A percentile compares a stretch with the other conserved stretches of the same genome.
Evolutionary conservation across 306 rosid genomes (phyloP).

Genomic region (Prosopis cineraria): DNA sequence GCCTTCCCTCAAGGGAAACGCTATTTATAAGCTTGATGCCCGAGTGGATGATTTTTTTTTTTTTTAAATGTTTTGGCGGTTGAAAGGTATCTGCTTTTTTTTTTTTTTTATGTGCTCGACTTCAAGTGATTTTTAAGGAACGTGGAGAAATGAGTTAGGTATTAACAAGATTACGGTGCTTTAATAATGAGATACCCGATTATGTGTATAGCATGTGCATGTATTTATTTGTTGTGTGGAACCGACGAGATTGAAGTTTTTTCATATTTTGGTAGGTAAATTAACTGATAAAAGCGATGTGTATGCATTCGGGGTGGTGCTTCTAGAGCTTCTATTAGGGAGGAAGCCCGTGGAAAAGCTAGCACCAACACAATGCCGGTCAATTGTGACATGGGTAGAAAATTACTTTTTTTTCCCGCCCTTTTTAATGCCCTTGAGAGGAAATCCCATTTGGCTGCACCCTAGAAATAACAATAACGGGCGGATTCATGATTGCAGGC

Average conservation of each 20-base stretch:
- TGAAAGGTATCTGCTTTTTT: background rate
- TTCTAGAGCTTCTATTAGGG: conserved; percentile 89
- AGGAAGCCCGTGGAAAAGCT: conserved; percentile 91
- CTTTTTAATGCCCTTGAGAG: conserved; percentile 1
- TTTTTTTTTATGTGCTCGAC: background rate
- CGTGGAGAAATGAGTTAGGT: background rate
- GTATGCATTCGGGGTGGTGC: conserved; percentile 93
- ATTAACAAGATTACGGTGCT: background rate
- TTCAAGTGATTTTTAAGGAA: conserved; percentile 10
- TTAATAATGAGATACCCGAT: background rate
- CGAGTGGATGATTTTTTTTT: background rate
- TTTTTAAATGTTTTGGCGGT: background rate
- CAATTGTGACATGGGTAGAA: conserved; percentile 95
- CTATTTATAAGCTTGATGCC: conserved; percentile 6
- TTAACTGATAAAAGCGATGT: conserved; percentile 98
- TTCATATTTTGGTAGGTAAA: conserved; percentile 59
- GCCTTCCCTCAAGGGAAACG: background rate
- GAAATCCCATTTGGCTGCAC: background rate
- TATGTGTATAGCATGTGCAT: background rate
- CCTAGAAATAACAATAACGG: conserved; percentile 13
- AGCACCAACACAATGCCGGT: conserved; percentile 88
- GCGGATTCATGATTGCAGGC: conserved; percentile 64
- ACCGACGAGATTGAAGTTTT: background rate
- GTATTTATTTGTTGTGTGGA: background rate
- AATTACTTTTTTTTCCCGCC: too few species aligned